Conservation (phyloP, 306 rosid genomes). For the Vigna angularis region DNA sequence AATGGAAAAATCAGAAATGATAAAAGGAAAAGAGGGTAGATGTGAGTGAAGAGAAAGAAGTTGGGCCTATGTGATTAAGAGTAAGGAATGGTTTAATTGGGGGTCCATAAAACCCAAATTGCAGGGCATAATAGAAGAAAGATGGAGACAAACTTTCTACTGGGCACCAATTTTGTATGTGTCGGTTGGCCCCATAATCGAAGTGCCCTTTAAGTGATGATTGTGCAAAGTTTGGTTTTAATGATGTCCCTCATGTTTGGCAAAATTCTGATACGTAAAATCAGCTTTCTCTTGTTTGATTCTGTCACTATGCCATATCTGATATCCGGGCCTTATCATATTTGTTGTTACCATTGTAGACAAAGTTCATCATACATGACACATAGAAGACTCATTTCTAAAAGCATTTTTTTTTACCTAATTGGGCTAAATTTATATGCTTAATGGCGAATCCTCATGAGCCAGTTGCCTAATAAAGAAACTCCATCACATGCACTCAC, state of each 20-base stretch:
- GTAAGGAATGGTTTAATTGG: not conserved
- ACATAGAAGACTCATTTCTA: not conserved
- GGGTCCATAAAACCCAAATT: conserved; percentile 46
- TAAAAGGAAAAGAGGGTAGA: not conserved
- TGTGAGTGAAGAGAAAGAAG: not conserved
- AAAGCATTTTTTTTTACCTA: conserved; percentile 36
- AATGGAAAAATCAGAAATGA: not conserved
- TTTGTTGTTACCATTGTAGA: conserved; percentile 45
- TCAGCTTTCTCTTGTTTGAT: conserved; percentile 40
- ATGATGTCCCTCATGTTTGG: conserved; percentile 31
- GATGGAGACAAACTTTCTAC: conserved; percentile 38
- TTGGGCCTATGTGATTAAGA: conserved; percentile 43
- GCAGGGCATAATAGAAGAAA: conserved; percentile 30
- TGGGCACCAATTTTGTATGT: conserved; percentile 15
- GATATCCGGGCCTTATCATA: conserved; percentile 30
- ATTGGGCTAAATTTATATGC: conserved; percentile 23
- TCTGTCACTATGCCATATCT: conserved; percentile 21
- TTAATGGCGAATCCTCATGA: conserved; percentile 6
- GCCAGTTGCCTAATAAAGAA: conserved; percentile 32
- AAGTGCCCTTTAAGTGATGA: not conserved
- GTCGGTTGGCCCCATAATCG: conserved; percentile 34
- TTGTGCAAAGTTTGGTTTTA: conserved; percentile 14
- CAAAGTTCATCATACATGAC: conserved; percentile 27
- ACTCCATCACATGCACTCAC: not conserved
- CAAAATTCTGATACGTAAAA: conserved; percentile 32